Base-by-base conservation (phyloP, 2,329 filamentous ascomycete species). In the Decorospora gaudefroyi region DNA sequence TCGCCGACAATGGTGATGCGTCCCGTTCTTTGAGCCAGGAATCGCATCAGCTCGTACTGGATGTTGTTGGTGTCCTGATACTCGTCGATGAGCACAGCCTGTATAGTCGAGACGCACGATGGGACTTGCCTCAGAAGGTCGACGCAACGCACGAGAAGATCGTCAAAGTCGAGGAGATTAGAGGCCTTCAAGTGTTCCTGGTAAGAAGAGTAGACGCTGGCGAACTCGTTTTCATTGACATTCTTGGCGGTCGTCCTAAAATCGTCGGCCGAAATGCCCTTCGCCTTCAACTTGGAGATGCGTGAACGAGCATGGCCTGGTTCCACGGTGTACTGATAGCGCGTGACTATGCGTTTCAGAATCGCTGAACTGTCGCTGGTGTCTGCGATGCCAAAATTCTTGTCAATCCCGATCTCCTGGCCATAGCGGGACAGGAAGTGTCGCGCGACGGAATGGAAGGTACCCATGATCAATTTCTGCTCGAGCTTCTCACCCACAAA, bases 21-120 rank as follows among this genome's bases (percentile, higher is more conserved):
- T 42, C 82, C 80, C 29, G 80, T 78, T 15, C 77, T 74, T 48
- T 89, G 83, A 1, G 91, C 89, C 60, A 99, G 85, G 1, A 96
- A 78, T 51, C 82, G 86, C 90, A 96, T 96, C 28, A 99, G 75
- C 57, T 96, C 90, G 62, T 95, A 97, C 69, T 99, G 92, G 4
- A 96, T 85, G 13, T 89, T 82, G 65, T 97, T 99, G 6, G 92
- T 97, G 71, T 99, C 92, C 71, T 99, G 92, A 53, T 96, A 99
- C 65, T 99, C 92, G 66, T 99, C 92, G 51, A 99, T 95, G 31
- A 99, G 78, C 5, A 97, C 90, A 0, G 89, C 83, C 68, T 96
- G 85, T 12, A 99, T 84, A 57, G 96, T 96, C 10, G 85, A 85
- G 3, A 96, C 91, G 61, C 91, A 96, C 10, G 81, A 76, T 0